Evolutionary conservation across 1,284 basidiomycete genomes (phyloP), one percentile per base, ranked within the genome.

Genomic region (Ceraceosorus guamensis): DNA sequence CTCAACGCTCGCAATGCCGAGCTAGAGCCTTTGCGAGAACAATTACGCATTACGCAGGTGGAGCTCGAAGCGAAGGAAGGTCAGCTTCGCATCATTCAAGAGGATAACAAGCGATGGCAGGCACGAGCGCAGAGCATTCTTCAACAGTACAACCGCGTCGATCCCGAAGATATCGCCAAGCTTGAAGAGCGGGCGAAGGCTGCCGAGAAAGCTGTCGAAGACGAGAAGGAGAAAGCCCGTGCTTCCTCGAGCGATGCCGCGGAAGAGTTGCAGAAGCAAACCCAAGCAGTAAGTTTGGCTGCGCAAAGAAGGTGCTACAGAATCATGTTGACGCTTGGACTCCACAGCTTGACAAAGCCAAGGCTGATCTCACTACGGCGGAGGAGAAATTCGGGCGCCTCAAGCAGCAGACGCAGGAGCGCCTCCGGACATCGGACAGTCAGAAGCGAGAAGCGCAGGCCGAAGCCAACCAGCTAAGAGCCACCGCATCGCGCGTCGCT

Each of bases 121-220:
- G 84, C 87, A 53, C 84, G 91, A 11, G 89, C 89, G 63, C 77
- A 83, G 31, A 86, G 88, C 57, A 80, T 92, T 34, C 79, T 93
- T 49, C 85, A 82, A 77, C 89, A 90, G 85, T 90, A 90, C 69
- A 87, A 91, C 67, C 87, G 89, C 52, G 86, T 89, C 63, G 89
- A 90, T 72, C 88, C 89, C 13, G 84, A 87, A 4, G 70, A 75
- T 57, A 59, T 76, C 35, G 64, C 73, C 46, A 67, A 67, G 57
- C 66, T 60, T 30, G 71, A 75, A 59, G 67, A 75, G 59, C 63
- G 66, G 5, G 62, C 60, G 4, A 60, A 66, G 31, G 61, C 65
- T 3, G 61, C 58, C 16, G 60, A 61, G 44, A 50, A 44, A 41
- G 45, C 44, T 13, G 24, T 57, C 18, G 46, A 53, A 46, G 39